Evolutionary conservation across 2,329 filamentous ascomycete genomes (phyloP).

Genomic region (Mycosphaerelloides madeirae): DNA sequence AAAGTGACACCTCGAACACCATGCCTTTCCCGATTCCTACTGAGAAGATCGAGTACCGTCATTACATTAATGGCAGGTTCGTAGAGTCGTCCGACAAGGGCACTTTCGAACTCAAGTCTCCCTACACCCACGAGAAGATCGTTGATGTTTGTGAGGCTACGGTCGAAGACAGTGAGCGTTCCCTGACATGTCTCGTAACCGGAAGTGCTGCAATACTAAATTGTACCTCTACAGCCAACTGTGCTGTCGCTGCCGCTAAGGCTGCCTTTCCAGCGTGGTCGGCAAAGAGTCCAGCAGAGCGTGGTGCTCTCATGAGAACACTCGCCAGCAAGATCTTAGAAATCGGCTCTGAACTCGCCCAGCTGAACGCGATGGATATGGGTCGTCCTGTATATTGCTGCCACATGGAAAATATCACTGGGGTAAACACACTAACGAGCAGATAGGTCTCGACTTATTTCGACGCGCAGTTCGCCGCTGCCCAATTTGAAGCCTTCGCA

Average conservation of each 20-base stretch:
- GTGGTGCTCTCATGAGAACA: conserved; percentile 43
- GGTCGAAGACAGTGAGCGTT: conserved; percentile 48
- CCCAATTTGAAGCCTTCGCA: conserved; percentile 40
- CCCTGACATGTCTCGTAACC: no score
- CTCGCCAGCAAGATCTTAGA: conserved; percentile 43
- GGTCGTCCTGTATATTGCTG: conserved; percentile 36
- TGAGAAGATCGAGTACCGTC: conserved; percentile 35
- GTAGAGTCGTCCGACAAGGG: conserved; percentile 43
- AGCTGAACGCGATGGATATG: conserved; percentile 45
- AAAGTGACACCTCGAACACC: background rate
- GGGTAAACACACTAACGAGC: background rate
- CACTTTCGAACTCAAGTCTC: conserved; percentile 45
- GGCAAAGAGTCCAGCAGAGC: conserved; percentile 41
- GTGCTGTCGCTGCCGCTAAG: conserved; percentile 64
- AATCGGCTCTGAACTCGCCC: conserved; percentile 41
- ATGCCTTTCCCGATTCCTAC: conserved; percentile 21
- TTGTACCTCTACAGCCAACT: conserved; percentile 45
- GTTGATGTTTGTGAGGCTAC: conserved; percentile 62
- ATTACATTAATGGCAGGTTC: conserved; percentile 53
- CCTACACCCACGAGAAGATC: conserved; percentile 38
- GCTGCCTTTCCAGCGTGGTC: conserved; percentile 60
- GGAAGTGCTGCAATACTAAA: no score
- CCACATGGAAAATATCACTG: background rate
- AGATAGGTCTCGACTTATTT: conserved; percentile 31
- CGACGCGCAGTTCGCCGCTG: conserved; percentile 36